A percentile compares a stretch with the other conserved stretches of the same genome.
Conservation (phyloP, 305 asterid species). For the Fraxinus latifolia region DNA sequence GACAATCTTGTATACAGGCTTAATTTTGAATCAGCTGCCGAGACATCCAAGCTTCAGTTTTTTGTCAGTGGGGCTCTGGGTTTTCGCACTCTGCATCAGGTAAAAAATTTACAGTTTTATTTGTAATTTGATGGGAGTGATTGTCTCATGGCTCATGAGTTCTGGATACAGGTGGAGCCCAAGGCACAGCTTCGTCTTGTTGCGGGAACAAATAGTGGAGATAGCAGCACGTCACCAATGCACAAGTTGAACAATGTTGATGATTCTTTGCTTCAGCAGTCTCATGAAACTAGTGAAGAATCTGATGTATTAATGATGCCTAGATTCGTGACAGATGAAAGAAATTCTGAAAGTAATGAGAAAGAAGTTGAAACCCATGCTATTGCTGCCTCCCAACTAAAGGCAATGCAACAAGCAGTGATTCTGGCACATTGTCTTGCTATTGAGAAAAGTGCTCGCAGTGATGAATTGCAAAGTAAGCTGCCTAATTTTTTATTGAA, state of each 20-base stretch:
- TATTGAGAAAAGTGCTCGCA: constrained; percentile 66
- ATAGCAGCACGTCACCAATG: constrained; percentile 25
- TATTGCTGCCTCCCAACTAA: constrained; percentile 47
- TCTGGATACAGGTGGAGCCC: constrained; percentile 65
- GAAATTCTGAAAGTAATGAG: constrained; percentile 33
- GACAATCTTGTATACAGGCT: constrained; percentile 43
- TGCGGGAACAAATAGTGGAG: constrained; percentile 38
- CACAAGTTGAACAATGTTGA: constrained; percentile 34
- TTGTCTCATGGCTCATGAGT: constrained; percentile 20
- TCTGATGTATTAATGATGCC: constrained; percentile 88
- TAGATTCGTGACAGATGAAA: constrained; percentile 50
- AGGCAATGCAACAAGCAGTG: constrained; percentile 73
- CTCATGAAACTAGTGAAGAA: constrained; percentile 56
- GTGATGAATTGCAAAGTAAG: constrained; percentile 83
- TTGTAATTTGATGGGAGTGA: constrained; percentile 15
- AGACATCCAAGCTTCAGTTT: constrained; percentile 49
- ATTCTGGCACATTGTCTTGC: constrained; percentile 71
- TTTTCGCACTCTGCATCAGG: constrained; percentile 92
- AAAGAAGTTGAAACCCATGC: constrained; percentile 36
- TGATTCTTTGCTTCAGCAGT: constrained; percentile 34
- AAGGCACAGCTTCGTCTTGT: constrained; percentile 80
- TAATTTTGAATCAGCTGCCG: constrained; percentile 71
- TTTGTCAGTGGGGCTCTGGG: constrained; percentile 81
- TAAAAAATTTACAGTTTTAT: constrained; percentile 25
- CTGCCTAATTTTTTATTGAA: constrained; percentile 18